phyloP scores from a whole-genome alignment of 75 land plant genomes.

The Ceratopteris richardii region DNA sequence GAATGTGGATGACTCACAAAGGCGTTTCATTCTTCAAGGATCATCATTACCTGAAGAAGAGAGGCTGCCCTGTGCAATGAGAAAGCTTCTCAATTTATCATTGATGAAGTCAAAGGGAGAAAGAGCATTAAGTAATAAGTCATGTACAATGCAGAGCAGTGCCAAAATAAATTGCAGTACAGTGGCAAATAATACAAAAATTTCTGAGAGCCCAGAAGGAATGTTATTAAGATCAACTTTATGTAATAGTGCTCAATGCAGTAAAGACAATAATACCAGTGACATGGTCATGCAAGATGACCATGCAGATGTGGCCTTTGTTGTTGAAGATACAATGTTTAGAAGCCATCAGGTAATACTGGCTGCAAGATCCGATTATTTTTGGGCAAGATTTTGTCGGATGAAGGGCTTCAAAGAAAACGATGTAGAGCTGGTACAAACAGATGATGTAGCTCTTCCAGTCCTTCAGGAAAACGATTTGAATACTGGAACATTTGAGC shows the following conservation, averaged over 20 bases:
- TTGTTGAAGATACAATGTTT: constrained; percentile 47
- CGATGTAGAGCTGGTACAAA: constrained; percentile 8
- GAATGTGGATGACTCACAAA: constrained; percentile 76
- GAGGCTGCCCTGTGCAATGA: constrained; percentile 64
- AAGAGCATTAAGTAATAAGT: not conserved
- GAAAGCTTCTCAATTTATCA: constrained; percentile 40
- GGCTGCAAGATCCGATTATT: constrained; percentile 84
- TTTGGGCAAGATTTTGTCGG: constrained; percentile 65
- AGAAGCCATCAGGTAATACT: constrained; percentile 78
- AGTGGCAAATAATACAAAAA: not conserved
- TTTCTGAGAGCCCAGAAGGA: not conserved
- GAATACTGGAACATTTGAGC: constrained; percentile 71
- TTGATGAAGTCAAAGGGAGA: constrained; percentile 31
- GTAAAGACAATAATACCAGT: not conserved
- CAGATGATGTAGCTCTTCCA: constrained; percentile 33
- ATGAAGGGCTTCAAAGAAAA: constrained; percentile 56
- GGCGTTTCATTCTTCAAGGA: constrained; percentile 74
- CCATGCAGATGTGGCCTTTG: constrained; percentile 78
- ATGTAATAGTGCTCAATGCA: not conserved
- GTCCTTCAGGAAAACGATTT: constrained; percentile 73
- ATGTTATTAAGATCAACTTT: not conserved
- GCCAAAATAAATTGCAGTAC: not conserved
- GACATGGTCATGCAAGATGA: constrained; percentile 23
- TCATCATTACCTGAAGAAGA: constrained; percentile 72
- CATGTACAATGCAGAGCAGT: not conserved